Percentiles rank a stretch among this genome's conserved stretches.
Evolutionary conservation across 2,329 filamentous ascomycete genomes (phyloP).

Genomic region (Ophiostoma sp.): DNA sequence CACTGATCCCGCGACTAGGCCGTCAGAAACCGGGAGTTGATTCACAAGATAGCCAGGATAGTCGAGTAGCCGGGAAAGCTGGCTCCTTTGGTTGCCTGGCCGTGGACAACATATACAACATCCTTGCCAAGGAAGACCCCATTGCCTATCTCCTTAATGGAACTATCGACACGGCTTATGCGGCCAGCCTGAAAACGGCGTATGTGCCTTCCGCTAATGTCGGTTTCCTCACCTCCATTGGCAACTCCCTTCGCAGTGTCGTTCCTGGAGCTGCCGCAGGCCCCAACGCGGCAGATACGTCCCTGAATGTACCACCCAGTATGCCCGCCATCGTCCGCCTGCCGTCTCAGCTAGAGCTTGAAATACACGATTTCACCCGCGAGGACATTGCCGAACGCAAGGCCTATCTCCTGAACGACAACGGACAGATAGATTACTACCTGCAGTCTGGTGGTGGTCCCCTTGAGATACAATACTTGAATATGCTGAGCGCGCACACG

Average conservation of each 20-base stretch:
- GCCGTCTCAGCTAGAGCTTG: conserved; percentile 73
- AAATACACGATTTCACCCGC: conserved; percentile 88
- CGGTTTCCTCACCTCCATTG: conserved; percentile 59
- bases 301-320: conserved; percentile 33
- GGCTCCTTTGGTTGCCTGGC: conserved; percentile 85
- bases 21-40: conserved; percentile 71
- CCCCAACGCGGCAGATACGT: conserved; percentile 22
- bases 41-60: conserved; percentile 50
- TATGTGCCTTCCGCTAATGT: conserved; percentile 69
- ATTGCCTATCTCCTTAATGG: conserved; percentile 92
- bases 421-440: conserved; percentile 91
- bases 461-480: conserved; percentile 90
- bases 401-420: conserved; percentile 85
- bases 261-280: conserved; percentile 46
- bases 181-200: conserved; percentile 67
- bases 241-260: conserved; percentile 56
- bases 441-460: conserved; percentile 78
- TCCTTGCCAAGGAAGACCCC: conserved; percentile 65
- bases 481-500: conserved; percentile 92
- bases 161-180: conserved; percentile 75
- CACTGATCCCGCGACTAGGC: conserved; percentile 68
- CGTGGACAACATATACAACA: conserved; percentile 94
- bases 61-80: conserved; percentile 65
- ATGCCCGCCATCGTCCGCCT: conserved; percentile 39
- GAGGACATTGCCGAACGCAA: conserved; percentile 90